Percentiles rank a stretch among this genome's conserved stretches.
These are phyloP conservation scores for Calycina herbarum DNA, from an alignment of 2,329 filamentous ascomycete genomes.

Conservation along the genomic window DNA sequence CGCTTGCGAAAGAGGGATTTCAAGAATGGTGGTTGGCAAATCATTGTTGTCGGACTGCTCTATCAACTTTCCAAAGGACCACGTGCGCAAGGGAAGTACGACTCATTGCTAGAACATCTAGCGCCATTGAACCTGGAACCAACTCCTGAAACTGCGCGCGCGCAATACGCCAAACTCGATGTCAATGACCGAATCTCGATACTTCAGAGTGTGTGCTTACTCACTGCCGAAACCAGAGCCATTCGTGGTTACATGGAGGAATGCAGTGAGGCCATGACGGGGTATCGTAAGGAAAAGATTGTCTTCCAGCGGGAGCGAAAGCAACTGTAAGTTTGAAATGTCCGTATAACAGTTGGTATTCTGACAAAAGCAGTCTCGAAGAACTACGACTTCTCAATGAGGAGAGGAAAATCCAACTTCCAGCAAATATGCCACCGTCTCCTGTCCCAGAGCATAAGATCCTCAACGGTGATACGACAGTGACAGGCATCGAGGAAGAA, in stretches of 20 bases:
- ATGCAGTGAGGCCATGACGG: slow-evolving; percentile 91
- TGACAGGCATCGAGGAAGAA: slow-evolving; percentile 65
- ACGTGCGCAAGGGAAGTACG: slow-evolving; percentile 68
- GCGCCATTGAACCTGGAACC: slow-evolving; percentile 76
- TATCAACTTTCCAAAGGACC: slow-evolving; percentile 80
- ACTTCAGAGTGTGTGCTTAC: slow-evolving; percentile 81
- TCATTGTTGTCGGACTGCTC: slow-evolving; percentile 83
- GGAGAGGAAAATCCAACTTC: slow-evolving; percentile 69
- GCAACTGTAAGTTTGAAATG: slow-evolving; percentile 52
- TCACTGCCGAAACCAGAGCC: slow-evolving; percentile 82
- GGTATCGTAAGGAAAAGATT: slow-evolving; percentile 92
- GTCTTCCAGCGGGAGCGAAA: slow-evolving; percentile 81
- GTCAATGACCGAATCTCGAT: slow-evolving; percentile 79
- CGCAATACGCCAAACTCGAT: slow-evolving; percentile 74
- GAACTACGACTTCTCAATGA: slow-evolving; percentile 71
- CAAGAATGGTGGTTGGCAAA: slow-evolving; percentile 83
- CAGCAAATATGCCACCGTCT: slow-evolving; percentile 69
- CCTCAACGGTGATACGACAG: slow-evolving; percentile 57
- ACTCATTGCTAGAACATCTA: slow-evolving; percentile 77
- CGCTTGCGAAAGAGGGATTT: slow-evolving; percentile 82
- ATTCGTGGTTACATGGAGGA: slow-evolving; percentile 88
- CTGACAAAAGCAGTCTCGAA: slow-evolving; percentile 57
- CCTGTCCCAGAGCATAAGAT: slow-evolving; percentile 50
- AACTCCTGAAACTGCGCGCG: slow-evolving; percentile 69
- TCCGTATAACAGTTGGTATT: slow-evolving; percentile 2